A percentile compares a stretch with the other conserved stretches of the same genome.
These are phyloP conservation scores for Pyrrhoderma lamaoense DNA, from an alignment of 1,284 basidiomycete genomes.

Conservation along the genomic window DNA sequence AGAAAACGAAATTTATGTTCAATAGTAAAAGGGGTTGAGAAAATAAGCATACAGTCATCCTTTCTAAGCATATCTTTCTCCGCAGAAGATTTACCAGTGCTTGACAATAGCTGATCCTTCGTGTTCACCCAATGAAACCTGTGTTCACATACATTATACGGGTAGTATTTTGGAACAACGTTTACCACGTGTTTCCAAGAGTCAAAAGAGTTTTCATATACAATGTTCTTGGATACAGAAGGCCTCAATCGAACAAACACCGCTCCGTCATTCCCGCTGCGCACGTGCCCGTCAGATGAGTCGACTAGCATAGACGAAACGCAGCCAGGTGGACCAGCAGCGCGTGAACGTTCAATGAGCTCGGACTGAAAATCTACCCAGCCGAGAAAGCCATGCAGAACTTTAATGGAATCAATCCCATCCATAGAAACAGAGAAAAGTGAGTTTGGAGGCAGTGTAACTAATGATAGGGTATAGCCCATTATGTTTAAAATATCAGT, in stretches of 20 bases:
- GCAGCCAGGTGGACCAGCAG: slow-evolving; percentile 15
- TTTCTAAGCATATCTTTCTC: background rate
- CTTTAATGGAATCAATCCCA: slow-evolving; percentile 16
- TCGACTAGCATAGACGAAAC: slow-evolving; percentile 18
- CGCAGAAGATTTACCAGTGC: background rate
- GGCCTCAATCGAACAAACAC: slow-evolving; percentile 19
- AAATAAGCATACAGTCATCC: slow-evolving; percentile 4
- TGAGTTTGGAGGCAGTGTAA: slow-evolving; percentile 16
- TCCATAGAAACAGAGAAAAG: slow-evolving; percentile 11
- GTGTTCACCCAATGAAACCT: slow-evolving; percentile 8
- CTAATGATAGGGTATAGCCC: slow-evolving; percentile 13
- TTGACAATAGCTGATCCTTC: background rate
- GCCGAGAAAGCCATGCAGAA: slow-evolving; percentile 16
- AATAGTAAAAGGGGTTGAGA: too few species aligned
- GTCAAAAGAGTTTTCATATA: background rate
- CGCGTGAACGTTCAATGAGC: slow-evolving; percentile 18
- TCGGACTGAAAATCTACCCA: slow-evolving; percentile 14
- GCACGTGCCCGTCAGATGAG: slow-evolving; percentile 16
- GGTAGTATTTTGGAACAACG: slow-evolving; percentile 16
- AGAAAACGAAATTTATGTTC: background rate
- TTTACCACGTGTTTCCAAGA: slow-evolving; percentile 3
- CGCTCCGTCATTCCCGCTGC: slow-evolving; percentile 19
- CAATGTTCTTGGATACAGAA: slow-evolving; percentile 2
- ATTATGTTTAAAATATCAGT: slow-evolving; percentile 12
- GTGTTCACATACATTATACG: slow-evolving; percentile 11